These are phyloP conservation scores for Aurinia saxatilis DNA, from an alignment of 345 rosid species.

Conservation along the genomic window DNA sequence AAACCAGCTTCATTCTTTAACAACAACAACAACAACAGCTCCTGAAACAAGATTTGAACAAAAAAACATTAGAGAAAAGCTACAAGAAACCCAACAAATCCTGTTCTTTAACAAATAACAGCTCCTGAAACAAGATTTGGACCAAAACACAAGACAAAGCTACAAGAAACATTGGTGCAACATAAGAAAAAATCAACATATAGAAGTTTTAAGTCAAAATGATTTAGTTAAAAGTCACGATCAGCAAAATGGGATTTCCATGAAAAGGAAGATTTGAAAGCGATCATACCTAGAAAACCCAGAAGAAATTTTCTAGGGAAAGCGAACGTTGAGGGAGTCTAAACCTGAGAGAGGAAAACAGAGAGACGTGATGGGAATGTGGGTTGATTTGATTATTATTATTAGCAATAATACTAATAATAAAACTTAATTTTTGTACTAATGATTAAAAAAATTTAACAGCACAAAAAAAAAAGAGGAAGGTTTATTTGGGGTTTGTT, in stretches of 20 bases:
- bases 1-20: conserved; percentile 19
- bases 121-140: conserved; percentile 5
- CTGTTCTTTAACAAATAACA: neutral
- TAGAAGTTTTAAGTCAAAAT: conserved; percentile 15
- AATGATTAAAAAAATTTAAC: neutral
- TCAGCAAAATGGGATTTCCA: neutral
- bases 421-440: neutral
- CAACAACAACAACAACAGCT: neutral
- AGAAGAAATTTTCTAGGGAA: neutral
- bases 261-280: neutral
- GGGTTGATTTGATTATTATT: conserved; percentile 14
- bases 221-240: neutral
- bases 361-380: conserved; percentile 29
- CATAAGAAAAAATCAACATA: neutral
- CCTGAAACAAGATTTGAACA: conserved; percentile 3
- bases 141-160: too few relatives aligned
- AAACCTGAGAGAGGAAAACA: conserved; percentile 17
- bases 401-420: conserved; percentile 12
- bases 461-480: neutral
- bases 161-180: conserved; percentile 10
- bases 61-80: too few relatives aligned
- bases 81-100: too few relatives aligned
- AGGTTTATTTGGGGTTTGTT: conserved; percentile 13
- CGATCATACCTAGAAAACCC: conserved; percentile 8
- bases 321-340: conserved; percentile 16